These are phyloP conservation scores for Closterium sp. DNA, from an alignment of 139 green algal genomes.

Conservation along the genomic window DNA sequence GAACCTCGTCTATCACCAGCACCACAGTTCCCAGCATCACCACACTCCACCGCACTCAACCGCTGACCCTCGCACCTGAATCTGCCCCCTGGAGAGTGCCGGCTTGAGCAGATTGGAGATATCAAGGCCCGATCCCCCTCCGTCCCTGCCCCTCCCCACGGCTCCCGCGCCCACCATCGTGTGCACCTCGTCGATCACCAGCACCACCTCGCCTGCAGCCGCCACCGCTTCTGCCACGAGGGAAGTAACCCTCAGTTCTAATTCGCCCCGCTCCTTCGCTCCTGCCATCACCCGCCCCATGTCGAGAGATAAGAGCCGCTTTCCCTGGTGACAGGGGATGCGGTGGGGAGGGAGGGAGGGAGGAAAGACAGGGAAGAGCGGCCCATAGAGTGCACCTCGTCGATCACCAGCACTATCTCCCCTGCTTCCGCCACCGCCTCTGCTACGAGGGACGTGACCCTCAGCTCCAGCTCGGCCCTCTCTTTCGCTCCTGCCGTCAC, in stretches of 20 bases:
- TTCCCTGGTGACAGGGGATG: background rate
- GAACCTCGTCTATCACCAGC: constrained; percentile 50
- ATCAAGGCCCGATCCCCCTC: constrained; percentile 58
- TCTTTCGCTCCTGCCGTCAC: constrained; percentile 56
- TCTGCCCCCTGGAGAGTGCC: constrained; percentile 62
- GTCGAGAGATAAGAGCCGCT: constrained; percentile 48
- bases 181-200: constrained; percentile 63
- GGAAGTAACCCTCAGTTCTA: constrained; percentile 52
- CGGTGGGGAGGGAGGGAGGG: too few species aligned
- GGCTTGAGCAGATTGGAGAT: constrained; percentile 86
- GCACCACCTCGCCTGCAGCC: constrained; percentile 50
- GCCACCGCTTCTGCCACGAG: constrained; percentile 55
- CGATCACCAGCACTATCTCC: constrained; percentile 58
- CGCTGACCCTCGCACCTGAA: constrained; percentile 29
- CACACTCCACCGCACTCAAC: background rate
- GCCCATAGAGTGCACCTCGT: constrained; percentile 57
- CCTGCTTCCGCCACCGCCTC: constrained; percentile 44
- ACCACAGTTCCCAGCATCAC: background rate
- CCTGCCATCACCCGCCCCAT: constrained; percentile 54
- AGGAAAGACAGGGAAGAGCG: constrained; percentile 9
- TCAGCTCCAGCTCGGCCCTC: constrained; percentile 54
- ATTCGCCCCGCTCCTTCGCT: constrained; percentile 59
- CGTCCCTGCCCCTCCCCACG: constrained; percentile 55
- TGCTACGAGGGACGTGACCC: constrained; percentile 41
- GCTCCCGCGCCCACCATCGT: constrained; percentile 55